Percentiles rank a stretch among this genome's conserved stretches.
These are phyloP conservation scores for Obelidium mucronatum DNA, from an alignment of 192 early-diverging fungal genomes.

Conservation along the genomic window DNA sequence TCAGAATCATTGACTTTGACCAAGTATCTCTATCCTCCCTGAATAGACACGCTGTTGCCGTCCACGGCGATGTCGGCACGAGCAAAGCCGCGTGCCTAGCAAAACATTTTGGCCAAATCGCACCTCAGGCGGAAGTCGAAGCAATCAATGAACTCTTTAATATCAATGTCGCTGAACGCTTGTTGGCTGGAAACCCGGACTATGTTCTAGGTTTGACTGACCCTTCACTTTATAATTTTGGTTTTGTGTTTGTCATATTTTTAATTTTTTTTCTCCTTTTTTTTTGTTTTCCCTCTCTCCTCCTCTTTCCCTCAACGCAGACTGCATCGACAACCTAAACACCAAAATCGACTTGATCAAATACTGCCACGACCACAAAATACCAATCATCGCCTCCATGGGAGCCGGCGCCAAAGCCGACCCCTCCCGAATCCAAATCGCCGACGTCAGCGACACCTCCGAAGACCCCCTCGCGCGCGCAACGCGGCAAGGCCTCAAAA, in stretches of 20 bases:
- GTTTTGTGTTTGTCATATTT: too few species aligned
- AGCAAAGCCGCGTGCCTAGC: constrained; percentile 83
- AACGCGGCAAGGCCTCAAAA: constrained; percentile 78
- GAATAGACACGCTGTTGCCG: constrained; percentile 94
- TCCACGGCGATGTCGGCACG: constrained; percentile 86
- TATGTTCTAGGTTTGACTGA: constrained; percentile 51
- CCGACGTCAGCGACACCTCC: constrained; percentile 92
- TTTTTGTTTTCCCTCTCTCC: too few species aligned
- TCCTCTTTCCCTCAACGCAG: constrained; percentile 40
- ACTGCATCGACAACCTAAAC: constrained; percentile 96
- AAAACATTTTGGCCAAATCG: constrained; percentile 76
- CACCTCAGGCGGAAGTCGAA: constrained; percentile 83
- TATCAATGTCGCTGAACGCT: constrained; percentile 67
- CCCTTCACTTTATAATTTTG: constrained; percentile 7
- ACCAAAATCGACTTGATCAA: constrained; percentile 91
- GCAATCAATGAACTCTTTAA: constrained; percentile 79
- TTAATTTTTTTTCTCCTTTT: neutral
- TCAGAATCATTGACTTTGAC: constrained; percentile 97
- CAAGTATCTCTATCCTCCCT: constrained; percentile 91
- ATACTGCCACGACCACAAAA: constrained; percentile 78
- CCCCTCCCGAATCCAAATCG: constrained; percentile 94
- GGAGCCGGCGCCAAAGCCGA: constrained; percentile 97
- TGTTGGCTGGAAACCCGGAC: constrained; percentile 71
- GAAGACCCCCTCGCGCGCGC: constrained; percentile 94
- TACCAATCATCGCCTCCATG: constrained; percentile 93